Base-by-base conservation (phyloP, 768 basidiomycete genomes). In the Rhizopogon rudus region DNA sequence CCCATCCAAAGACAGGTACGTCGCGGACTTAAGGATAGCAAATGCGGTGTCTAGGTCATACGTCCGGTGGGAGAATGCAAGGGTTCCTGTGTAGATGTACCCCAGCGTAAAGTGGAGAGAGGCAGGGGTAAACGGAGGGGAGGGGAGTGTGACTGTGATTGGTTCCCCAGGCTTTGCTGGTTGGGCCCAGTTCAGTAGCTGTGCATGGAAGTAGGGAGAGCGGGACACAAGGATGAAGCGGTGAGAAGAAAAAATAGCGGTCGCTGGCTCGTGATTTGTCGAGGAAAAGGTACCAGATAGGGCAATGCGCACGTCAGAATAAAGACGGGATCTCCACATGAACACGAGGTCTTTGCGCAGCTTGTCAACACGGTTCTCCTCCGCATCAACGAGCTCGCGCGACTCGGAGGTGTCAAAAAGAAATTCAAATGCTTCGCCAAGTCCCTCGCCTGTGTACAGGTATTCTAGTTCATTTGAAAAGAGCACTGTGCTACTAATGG, bases 301-400 rank as follows among this genome's bases (percentile, higher is more conserved):
- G 0, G 87, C 80, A 53, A 98, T 86, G 51, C 88, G 83, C 22
- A 96, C 83, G 69, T 98, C 96, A 2, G 93, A 91, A 67, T 94
- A 98, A 16, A 98, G 83, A 48, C 93, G 84, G 12, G 89, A 91
- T 33, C 96, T 76, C 96, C 95, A 98, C 93, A 94, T 96, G 75
- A 88, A 97, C 22, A 95, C 90, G 29, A 97, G 78, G 65, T 98
- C 96, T 70, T 93, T 92, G 57, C 92, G 83, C 9, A 97, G 81
- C 72, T 93, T 91, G 69, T 93, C 91, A 40, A 91, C 73, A 13
- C 91, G 77, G 57, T 65, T 79, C 59, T 77, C 82, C 68, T 73
- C 82, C 8, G 71, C 77, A 60, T 75, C 75, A 51, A 70, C 82
- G 53, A 74, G 74, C 40, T 72, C 74, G 41, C 68, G 67, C 42